Conservation (phyloP, 192 early-diverging fungal genomes). For the Funneliformis geosporum region DNA sequence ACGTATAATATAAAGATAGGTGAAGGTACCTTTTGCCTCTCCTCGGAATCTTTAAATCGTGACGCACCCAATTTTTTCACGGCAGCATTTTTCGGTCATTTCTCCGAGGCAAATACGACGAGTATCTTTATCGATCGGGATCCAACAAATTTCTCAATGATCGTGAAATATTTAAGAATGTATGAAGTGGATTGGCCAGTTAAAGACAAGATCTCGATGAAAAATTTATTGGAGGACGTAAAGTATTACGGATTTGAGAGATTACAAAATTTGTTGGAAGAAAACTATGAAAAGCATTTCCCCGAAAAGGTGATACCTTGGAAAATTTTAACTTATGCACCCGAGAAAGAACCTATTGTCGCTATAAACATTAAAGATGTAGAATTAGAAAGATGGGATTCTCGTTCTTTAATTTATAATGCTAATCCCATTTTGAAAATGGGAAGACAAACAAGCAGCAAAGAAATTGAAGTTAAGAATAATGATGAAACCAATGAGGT, state of each 20-base stretch:
- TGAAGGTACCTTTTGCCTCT: not conserved
- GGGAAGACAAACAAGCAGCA: not conserved
- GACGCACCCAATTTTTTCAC: conserved; percentile 14
- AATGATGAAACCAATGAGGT: not conserved
- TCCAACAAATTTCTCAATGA: conserved; percentile 1
- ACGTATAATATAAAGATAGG: not conserved
- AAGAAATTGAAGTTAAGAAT: too few species aligned
- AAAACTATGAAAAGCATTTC: not conserved
- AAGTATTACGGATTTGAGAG: conserved; percentile 9
- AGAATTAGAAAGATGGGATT: not conserved
- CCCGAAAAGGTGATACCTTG: not conserved
- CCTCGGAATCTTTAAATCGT: not conserved
- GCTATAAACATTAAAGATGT: conserved; percentile 2
- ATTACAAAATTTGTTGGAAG: conserved; percentile 9
- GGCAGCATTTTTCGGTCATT: conserved; percentile 10
- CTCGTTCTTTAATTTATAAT: not conserved
- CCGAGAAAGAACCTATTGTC: not conserved
- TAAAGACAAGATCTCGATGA: not conserved
- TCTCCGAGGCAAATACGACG: not conserved
- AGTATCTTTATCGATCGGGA: conserved; percentile 4
- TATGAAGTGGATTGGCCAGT: conserved; percentile 7
- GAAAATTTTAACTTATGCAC: not conserved
- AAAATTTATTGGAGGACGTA: conserved; percentile 2
- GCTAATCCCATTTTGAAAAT: not conserved
- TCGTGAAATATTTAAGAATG: not conserved